Base-by-base conservation (phyloP, 1,284 basidiomycete species). In the Rhodotorula mucilaginosa region DNA sequence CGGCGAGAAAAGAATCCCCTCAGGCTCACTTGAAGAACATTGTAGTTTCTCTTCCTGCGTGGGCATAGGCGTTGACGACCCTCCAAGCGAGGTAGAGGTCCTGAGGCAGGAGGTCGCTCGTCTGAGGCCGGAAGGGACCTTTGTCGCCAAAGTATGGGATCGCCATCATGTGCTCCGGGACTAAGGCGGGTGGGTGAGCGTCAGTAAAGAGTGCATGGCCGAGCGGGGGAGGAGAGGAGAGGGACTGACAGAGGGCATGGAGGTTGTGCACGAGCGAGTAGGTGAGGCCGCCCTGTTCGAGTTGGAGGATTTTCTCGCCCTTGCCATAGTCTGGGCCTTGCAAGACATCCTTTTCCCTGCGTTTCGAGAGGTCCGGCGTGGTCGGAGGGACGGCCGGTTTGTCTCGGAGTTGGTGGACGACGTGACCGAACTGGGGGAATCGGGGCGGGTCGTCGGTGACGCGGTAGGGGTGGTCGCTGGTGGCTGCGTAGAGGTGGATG, bases 21-120 rank as follows among this genome's bases (percentile, higher is more conserved):
- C 16, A 4, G 26, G 44, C 67, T 46, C 60, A 70, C 69, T 74
- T 74, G 70, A 71, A 74, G 59, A 74, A 74, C 19, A 62, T 64
- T n/a, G 67, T 44, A 2, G 68, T 29, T 29, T 71, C 67, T 39
- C 61, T 56, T 6, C 61, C 67, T 6, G 44, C 31, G 1, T 51
- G 26, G 19, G n/a, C 51, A 29, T 74, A 74, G 26, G 67, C 52
- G 34, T 26, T 15, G 5, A 71, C 65, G 58, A 74, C 56, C 34
- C n/a, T 26, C 58, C 67, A 62, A 18, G 70, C 69, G 18, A 49
- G 48, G 29, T 59, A 58, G 15, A 74, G 57, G 44, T 74, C 73
- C 5, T 31, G 18, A n/a, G 44, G 19, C 13, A 39, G 19, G 5
- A 73, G 29, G 16, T 58, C 58, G 26, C 61, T 68, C 54, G 72